Evolutionary conservation across 2,329 filamentous ascomycete species (phyloP).

Genomic region (Catunica adiposa): DNA sequence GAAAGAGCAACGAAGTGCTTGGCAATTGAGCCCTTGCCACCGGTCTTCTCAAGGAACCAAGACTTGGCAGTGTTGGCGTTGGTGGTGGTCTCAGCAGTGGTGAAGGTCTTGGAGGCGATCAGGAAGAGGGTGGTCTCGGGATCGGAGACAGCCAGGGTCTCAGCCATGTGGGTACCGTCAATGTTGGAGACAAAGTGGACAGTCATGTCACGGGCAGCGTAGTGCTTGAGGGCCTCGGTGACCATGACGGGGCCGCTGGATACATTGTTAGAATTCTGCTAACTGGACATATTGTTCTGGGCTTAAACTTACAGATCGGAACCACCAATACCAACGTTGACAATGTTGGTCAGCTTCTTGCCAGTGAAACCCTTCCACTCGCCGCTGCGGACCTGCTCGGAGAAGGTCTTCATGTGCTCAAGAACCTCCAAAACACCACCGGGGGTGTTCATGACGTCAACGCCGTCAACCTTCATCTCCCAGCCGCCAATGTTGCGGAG

Average conservation of each 20-base stretch:
- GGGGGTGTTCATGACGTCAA: slow-evolving; percentile 80
- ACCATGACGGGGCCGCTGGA: slow-evolving; percentile 92
- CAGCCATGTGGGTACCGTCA: slow-evolving; percentile 92
- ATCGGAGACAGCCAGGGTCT: slow-evolving; percentile 75
- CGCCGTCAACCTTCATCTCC: slow-evolving; percentile 69
- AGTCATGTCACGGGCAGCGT: slow-evolving; percentile 69
- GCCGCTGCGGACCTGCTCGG: slow-evolving; percentile 81
- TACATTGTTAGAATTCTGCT: slow-evolving; percentile 15
- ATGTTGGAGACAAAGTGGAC: slow-evolving; percentile 99
- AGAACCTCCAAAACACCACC: slow-evolving; percentile 82
- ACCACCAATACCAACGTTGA: slow-evolving; percentile 96
- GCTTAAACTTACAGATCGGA: slow-evolving; percentile 69
- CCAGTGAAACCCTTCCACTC: slow-evolving; percentile 95
- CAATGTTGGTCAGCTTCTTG: slow-evolving; percentile 89
- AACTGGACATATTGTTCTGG: slow-evolving; percentile 19
- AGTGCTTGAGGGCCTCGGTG: slow-evolving; percentile 89
- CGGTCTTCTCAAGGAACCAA: slow-evolving; percentile 81
- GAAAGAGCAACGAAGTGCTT: slow-evolving; percentile 98
- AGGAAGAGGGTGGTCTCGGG: slow-evolving; percentile 98
- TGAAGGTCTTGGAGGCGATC: slow-evolving; percentile 97
- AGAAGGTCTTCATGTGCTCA: slow-evolving; percentile 97
- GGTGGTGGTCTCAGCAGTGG: slow-evolving; percentile 89
- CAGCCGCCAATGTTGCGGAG: slow-evolving; percentile 78
- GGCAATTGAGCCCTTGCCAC: slow-evolving; percentile 67
- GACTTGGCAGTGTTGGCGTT: slow-evolving; percentile 94